These are phyloP conservation scores for Cunninghamia lanceolata DNA, from an alignment of 75 land plant species.

Conservation along the genomic window DNA sequence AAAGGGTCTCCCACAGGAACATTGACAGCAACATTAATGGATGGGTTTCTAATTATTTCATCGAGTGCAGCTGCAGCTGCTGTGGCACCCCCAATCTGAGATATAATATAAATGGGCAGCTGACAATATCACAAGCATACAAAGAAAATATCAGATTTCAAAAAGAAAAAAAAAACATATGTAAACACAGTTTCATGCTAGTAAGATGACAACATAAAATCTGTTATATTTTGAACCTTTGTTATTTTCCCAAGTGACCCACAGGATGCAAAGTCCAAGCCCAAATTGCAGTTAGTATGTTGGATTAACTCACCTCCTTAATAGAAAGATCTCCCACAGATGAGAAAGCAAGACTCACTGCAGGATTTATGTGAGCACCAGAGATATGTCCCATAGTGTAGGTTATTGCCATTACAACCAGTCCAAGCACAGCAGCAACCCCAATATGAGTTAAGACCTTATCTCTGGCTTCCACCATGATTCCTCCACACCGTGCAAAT, in stretches of 20 bases:
- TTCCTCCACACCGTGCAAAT: too few species aligned
- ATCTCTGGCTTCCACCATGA: too few species aligned
- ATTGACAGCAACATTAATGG: conserved; percentile 31
- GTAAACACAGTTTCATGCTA: too few species aligned
- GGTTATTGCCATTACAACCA: conserved; percentile 38
- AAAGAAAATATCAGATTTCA: too few species aligned
- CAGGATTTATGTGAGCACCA: conserved; percentile 12
- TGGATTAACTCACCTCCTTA: conserved; percentile 50
- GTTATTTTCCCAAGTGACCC: too few species aligned
- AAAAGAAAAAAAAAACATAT: too few species aligned
- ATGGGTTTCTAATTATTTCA: conserved; percentile 12
- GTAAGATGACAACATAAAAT: too few species aligned
- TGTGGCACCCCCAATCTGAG: conserved; percentile 10
- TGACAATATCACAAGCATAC: background rate
- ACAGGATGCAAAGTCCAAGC: too few species aligned
- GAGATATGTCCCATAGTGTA: conserved; percentile 45
- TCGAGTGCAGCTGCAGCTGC: conserved; percentile 15
- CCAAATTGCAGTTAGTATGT: too few species aligned
- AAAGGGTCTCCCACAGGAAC: conserved; percentile 32
- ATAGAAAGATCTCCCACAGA: conserved; percentile 41
- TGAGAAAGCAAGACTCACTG: conserved; percentile 37
- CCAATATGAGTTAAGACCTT: too few species aligned
- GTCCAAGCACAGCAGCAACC: too few species aligned
- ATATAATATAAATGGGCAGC: background rate
- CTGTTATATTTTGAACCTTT: too few species aligned